These are phyloP conservation scores for Fusarium mangiferae DNA, from an alignment of 2,329 filamentous ascomycete genomes.

Conservation along the genomic window DNA sequence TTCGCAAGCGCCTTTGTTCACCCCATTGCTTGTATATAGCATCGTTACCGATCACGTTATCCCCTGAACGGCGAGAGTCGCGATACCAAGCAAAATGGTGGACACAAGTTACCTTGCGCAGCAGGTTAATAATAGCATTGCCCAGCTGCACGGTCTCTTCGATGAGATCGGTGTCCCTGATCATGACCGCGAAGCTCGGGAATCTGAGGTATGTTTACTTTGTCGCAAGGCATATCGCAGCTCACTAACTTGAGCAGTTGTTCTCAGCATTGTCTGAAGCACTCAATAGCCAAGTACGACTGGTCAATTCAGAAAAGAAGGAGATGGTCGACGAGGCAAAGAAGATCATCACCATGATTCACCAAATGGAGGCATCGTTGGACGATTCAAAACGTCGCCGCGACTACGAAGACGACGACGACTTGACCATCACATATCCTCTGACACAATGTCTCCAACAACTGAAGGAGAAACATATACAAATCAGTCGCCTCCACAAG, in stretches of 20 bases:
- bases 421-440: conserved; percentile 83
- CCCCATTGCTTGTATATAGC: conserved; percentile 23
- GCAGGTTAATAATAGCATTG: conserved; percentile 94
- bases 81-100: conserved; percentile 62
- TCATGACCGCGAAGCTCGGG: conserved; percentile 90
- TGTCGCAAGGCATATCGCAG: not conserved
- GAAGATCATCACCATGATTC: conserved; percentile 83
- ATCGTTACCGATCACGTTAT: conserved; percentile 25
- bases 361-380: conserved; percentile 92
- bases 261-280: conserved; percentile 93
- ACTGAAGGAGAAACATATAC: conserved; percentile 86
- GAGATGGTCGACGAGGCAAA: conserved; percentile 90
- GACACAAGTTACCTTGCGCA: conserved; percentile 93
- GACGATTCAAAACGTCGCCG: conserved; percentile 77
- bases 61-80: conserved; percentile 18
- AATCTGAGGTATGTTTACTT: conserved; percentile 77
- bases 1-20: conserved; percentile 6
- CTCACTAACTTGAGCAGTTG: conserved; percentile 65
- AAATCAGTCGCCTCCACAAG: conserved; percentile 83
- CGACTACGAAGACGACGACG: conserved; percentile 73
- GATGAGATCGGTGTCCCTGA: conserved; percentile 96
- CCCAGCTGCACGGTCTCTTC: conserved; percentile 92
- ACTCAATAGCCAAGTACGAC: conserved; percentile 86
- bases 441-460: conserved; percentile 80
- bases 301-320: conserved; percentile 89